Evolutionary conservation across 345 rosid species (phyloP), one percentile per base, ranked within the genome.

Genomic region (Dovyalis caffra): DNA sequence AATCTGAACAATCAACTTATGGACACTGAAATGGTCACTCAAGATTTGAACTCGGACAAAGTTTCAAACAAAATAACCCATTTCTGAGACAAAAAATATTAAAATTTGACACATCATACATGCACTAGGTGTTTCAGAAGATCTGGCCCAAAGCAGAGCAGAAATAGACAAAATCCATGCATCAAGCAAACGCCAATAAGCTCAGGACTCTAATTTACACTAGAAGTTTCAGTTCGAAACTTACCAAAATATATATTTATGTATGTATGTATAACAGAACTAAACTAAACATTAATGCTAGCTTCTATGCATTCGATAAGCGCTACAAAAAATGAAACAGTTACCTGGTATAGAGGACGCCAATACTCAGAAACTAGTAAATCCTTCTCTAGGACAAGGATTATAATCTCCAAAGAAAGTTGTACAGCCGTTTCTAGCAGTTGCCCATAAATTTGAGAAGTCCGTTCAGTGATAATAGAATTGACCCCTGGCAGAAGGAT

Each of bases 271-370:
- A 40, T 40, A 40, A 0, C 10, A 2, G 47, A 40, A 12, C 47
- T 16, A 40, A 40, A 40, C 47, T 40, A 40, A 3, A 25, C 64
- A 58, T 4, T 60, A 60, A 23, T 21, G 29, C 25, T 23, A 25
- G 29, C 15, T 25, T 25, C 64, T 3, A 60, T 25, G 29, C 14
- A 64, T 9, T 7, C 5, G 32, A 49, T 23, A n/a, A 31, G 58
- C 2, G 21, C 62, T 8, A 7, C 8, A 2, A 14, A 57, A 2
- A 66, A 60, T 81, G 40, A 31, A 34, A 66, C 34, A 58, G 21
- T 7, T 73, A 90, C 98, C 94, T 91, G 97, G 82, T 91, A 95
- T 35, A 92, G 77, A 53, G 99, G 99, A 66, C 97, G 97, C 97
- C 97, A 95, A 77, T 85, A 88, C 84, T 95, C 99, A 66, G 97